These are phyloP conservation scores for Hypoxylon sp. DNA, from an alignment of 2,329 filamentous ascomycete species.

Conservation along the genomic window DNA sequence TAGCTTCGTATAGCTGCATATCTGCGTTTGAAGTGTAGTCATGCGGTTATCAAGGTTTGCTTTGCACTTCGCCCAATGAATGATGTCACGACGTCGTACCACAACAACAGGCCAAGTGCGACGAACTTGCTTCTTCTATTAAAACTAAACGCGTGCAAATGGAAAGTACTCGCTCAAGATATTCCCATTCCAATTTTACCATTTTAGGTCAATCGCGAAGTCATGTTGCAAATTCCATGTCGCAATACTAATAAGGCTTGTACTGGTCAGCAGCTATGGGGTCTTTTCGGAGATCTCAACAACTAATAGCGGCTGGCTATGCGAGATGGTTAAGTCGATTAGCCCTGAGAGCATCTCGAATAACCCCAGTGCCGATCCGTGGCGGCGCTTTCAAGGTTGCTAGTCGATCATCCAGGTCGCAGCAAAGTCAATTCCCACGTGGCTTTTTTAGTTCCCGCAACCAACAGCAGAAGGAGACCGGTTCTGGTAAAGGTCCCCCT, in stretches of 20 bases:
- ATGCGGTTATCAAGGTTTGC: background rate
- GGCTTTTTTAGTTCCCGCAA: conserved; percentile 48
- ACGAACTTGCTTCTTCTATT: conserved; percentile 12
- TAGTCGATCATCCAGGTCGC: conserved; percentile 32
- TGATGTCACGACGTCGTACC: conserved; percentile 39
- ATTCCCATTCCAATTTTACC: conserved; percentile 6
- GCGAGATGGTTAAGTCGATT: conserved; percentile 31
- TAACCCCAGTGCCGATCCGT: conserved; percentile 33
- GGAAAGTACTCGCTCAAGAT: background rate
- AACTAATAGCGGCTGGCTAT: conserved; percentile 32
- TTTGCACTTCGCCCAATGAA: conserved; percentile 7
- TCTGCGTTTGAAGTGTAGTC: background rate
- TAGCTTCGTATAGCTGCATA: background rate
- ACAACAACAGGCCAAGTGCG: conserved; percentile 9
- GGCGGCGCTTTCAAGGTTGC: conserved; percentile 17
- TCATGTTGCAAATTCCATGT: conserved; percentile 36
- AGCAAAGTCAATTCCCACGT: conserved; percentile 42
- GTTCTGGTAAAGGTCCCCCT: conserved; percentile 48
- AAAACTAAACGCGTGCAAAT: conserved; percentile 8
- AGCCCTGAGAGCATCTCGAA: conserved; percentile 30
- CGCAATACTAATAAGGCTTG: conserved; percentile 29
- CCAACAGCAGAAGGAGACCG: conserved; percentile 37
- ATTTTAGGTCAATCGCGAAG: conserved; percentile 24
- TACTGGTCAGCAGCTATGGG: conserved; percentile 37
- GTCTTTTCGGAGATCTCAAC: conserved; percentile 38